Base-by-base conservation (phyloP, 2,329 filamentous ascomycete genomes). In the Exophiala phaeomuriformis region DNA sequence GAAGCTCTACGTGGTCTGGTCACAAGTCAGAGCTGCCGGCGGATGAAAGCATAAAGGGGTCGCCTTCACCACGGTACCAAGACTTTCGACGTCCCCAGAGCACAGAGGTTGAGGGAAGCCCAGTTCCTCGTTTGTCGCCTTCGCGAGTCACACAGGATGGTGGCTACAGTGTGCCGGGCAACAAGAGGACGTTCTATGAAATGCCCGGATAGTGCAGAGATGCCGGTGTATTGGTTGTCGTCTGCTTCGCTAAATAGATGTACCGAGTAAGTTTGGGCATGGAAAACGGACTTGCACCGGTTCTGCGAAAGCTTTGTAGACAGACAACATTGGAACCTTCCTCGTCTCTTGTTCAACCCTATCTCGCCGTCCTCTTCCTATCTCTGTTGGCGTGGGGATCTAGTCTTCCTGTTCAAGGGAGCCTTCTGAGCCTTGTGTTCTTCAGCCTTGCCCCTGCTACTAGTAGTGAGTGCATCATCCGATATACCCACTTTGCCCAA, bases 21-120 rank as follows among this genome's bases (percentile, higher is more conserved):
- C 56, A 61, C 50, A 62, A 60, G 42, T 59, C 60, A 3, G 61
- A 63, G 53, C 50, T 62, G 10, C 52, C 60, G 4, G 58, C 56
- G 8, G 51, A 58, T 35, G 58, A 56, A 33, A 54, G 33, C 45
- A 48, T 47, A 28, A 40, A 27, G 27, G 30, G 43, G 6, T 55
- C 52, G 12, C 52, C 52, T 12, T 41, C 51, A 19, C 52, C 47
- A 4, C 42, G 5, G 19, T 61, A 58, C 47, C 48, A 52, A 37
- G 54, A 52, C n/a, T 49, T 30, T 31, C 29, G 12, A 30, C 41
- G 45, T 12, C 60, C 43, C 7, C 53, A 53, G 41, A 58, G 53
- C 19, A 40, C 36, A 4, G 53, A 59, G 29, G 52, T 63, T 7
- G 57, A 56, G 45, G 61, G 59, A 9, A 59, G 52, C 43, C 53